A percentile compares a stretch with the other conserved stretches of the same genome.
Evolutionary conservation across 202 grass and related monocot genomes (phyloP).

Genomic region (Cymbopogon flexuosus): DNA sequence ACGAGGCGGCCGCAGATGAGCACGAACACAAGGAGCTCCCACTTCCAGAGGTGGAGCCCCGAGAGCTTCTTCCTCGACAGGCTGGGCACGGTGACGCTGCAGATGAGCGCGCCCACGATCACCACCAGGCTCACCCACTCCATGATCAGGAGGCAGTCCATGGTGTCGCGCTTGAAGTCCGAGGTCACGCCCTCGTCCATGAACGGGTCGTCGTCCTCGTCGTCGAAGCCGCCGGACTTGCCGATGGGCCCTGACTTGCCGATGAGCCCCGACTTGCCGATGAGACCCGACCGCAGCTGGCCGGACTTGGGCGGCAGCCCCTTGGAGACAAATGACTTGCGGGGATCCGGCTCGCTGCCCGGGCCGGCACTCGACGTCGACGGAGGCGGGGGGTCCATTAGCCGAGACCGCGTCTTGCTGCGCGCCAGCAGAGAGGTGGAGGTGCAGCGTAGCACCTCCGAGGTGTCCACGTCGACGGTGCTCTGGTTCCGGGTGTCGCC

Average conservation of each 20-base stretch:
- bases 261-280: constrained; percentile 45
- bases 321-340: constrained; percentile 39
- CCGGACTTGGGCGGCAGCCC: constrained; percentile 46
- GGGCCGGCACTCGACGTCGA: constrained; percentile 6
- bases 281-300: constrained; percentile 43
- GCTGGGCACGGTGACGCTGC: constrained; percentile 41
- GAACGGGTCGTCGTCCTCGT: constrained; percentile 78
- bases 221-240: constrained; percentile 42
- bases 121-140: constrained; percentile 64
- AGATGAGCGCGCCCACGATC: constrained; percentile 58
- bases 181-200: constrained; percentile 63
- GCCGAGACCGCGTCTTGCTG: constrained; percentile 61
- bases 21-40: constrained; percentile 72
- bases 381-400: constrained; percentile 67
- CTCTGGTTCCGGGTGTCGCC: constrained; percentile 14
- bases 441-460: constrained; percentile 61
- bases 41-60: constrained; percentile 86
- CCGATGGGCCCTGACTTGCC: constrained; percentile 42
- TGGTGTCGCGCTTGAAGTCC: constrained; percentile 53
- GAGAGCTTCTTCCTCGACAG: constrained; percentile 37
- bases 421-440: constrained; percentile 42
- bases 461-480: background rate
- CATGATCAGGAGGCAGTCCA: constrained; percentile 55
- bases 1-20: constrained; percentile 91
- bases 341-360: background rate